Conservation (phyloP, 805 yeast genomes). For the Sugiyamaella americana region DNA sequence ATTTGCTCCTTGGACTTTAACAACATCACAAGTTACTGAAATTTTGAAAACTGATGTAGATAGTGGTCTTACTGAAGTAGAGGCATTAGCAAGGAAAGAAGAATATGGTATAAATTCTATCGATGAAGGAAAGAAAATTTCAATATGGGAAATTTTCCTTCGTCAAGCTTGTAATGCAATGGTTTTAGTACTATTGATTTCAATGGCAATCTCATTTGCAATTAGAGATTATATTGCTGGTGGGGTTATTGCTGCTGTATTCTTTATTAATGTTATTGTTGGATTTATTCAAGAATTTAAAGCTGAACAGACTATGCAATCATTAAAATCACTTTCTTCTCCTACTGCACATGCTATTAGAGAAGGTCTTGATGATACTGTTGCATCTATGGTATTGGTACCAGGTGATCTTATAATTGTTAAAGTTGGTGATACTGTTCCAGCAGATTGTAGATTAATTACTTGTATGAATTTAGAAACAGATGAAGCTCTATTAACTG, state of each 20-base stretch:
- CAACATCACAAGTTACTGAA: constrained; percentile 7
- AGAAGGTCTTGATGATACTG: constrained; percentile 49
- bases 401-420: constrained; percentile 67
- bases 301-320: constrained; percentile 77
- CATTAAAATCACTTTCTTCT: constrained; percentile 57
- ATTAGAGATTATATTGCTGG: constrained; percentile 77
- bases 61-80: constrained; percentile 42
- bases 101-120: constrained; percentile 54
- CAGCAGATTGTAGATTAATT: constrained; percentile 63
- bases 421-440: constrained; percentile 67
- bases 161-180: constrained; percentile 73
- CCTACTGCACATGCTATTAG: constrained; percentile 67
- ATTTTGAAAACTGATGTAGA: constrained; percentile 38
- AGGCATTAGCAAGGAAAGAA: constrained; percentile 29
- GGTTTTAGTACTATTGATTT: constrained; percentile 64
- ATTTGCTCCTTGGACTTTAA: background rate
- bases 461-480: constrained; percentile 61
- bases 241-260: constrained; percentile 69
- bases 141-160: constrained; percentile 48
- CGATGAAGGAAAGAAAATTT: constrained; percentile 54
- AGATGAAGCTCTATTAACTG: constrained; percentile 61
- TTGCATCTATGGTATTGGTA: constrained; percentile 59
- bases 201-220: constrained; percentile 65
- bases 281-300: constrained; percentile 67
- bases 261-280: constrained; percentile 54